Conservation (phyloP, 2,329 filamentous ascomycete species). For the Fusarium sororula region DNA sequence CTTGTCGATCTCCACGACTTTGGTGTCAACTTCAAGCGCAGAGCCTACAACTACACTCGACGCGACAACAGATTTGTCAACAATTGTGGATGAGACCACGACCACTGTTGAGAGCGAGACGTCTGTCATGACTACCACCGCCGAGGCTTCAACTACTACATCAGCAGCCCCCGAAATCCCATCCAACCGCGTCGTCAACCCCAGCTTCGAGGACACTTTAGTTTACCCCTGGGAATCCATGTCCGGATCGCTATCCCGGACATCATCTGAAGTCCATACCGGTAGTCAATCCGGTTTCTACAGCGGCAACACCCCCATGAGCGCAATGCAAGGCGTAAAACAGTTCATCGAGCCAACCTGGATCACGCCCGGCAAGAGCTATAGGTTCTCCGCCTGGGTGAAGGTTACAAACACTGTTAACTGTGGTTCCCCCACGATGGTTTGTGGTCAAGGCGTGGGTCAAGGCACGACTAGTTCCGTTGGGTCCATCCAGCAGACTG, state of each 20-base stretch:
- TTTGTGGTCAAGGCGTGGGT: not conserved
- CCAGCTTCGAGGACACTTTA: fast-evolving
- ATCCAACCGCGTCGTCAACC: not conserved
- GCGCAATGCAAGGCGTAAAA: not conserved
- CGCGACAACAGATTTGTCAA: not conserved
- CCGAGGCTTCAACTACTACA: not conserved
- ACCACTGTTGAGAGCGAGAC: not conserved
- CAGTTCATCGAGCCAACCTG: not conserved
- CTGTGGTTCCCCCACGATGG: not conserved
- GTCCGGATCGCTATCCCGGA: not conserved
- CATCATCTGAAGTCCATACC: not conserved
- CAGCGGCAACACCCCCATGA: not conserved
- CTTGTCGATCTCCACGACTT: not conserved
- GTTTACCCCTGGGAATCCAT: not conserved
- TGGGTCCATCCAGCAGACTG: not conserved
- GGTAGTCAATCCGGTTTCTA: not conserved
- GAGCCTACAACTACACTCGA: not conserved
- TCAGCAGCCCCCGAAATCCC: not conserved
- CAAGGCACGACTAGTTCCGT: not conserved
- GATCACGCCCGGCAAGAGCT: not conserved
- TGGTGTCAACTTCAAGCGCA: not conserved
- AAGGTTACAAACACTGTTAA: not conserved
- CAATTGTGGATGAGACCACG: not conserved
- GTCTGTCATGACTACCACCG: not conserved
- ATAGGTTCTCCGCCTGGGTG: not conserved